Conservation (phyloP, 2,329 filamentous ascomycete species). For the Neonectria punicea region DNA sequence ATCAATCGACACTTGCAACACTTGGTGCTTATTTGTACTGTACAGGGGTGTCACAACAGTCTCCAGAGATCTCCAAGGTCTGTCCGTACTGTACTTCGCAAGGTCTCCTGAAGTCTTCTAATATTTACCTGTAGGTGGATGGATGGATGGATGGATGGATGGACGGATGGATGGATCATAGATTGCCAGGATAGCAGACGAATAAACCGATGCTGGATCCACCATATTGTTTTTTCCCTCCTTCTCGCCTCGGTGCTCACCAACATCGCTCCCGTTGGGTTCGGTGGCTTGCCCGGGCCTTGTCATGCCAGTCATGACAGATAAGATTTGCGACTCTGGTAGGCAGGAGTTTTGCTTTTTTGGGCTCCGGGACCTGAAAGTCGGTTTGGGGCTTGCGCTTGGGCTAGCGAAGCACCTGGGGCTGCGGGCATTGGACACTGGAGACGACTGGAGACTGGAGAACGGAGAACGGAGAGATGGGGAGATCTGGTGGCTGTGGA, state of each 20-base stretch:
- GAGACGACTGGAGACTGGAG: neutral
- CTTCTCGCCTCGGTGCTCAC: constrained; percentile 19
- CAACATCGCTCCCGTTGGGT: constrained; percentile 36
- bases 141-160: constrained; percentile 27
- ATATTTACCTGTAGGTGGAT: neutral
- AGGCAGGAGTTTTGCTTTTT: constrained; percentile 25
- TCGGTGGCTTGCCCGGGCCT: constrained; percentile 38
- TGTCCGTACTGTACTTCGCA: too few species aligned
- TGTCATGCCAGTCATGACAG: constrained; percentile 24
- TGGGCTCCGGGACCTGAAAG: constrained; percentile 12
- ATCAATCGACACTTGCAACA: constrained; percentile 8
- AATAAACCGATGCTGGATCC: constrained; percentile 6
- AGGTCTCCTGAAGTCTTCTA: neutral
- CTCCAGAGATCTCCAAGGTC: neutral
- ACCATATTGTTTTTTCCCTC: constrained; percentile 28
- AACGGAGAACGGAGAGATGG: constrained; percentile 11
- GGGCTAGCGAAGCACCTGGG: neutral
- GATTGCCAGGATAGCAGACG: constrained; percentile 8
- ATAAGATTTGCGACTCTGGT: constrained; percentile 39
- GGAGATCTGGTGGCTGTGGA: constrained; percentile 20
- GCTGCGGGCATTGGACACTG: neutral
- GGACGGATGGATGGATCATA: constrained; percentile 21
- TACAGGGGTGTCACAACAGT: constrained; percentile 8
- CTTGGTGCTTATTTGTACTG: neutral
- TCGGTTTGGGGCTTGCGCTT: constrained; percentile 5